These are phyloP conservation scores for Fraxinus quadrangulata DNA, from an alignment of 257 asterid genomes.

Conservation along the genomic window DNA sequence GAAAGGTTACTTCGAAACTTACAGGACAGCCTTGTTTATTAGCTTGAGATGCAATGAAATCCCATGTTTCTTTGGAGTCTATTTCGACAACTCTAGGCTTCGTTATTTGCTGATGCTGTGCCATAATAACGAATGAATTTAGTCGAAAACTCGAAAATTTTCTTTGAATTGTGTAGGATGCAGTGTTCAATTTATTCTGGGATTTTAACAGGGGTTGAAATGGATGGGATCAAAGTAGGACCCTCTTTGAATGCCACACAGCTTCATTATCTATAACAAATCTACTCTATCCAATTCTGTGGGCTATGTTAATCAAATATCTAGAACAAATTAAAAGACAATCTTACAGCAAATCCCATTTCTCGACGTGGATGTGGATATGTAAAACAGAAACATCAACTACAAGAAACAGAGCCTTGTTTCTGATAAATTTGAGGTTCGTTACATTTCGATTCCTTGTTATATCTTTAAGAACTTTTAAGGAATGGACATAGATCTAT, in stretches of 20 bases:
- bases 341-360: neutral
- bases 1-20: conserved; percentile 23
- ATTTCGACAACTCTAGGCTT: conserved; percentile 38
- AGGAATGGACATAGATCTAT: no score
- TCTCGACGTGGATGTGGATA: neutral
- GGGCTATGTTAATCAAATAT: conserved; percentile 1
- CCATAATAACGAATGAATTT: conserved; percentile 23
- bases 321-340: neutral
- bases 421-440: no score
- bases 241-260: conserved; percentile 22
- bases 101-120: conserved; percentile 25
- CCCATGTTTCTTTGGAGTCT: conserved; percentile 48
- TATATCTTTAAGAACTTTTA: no score
- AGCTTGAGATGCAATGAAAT: conserved; percentile 43
- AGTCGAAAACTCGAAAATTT: neutral
- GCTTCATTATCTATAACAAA: neutral
- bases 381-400: neutral
- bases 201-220: neutral
- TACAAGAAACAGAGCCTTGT: no score
- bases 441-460: neutral
- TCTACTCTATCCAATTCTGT: conserved; percentile 6
- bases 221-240: conserved; percentile 37
- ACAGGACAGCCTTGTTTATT: conserved; percentile 42
- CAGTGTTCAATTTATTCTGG: neutral
- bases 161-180: neutral